Base-by-base conservation (phyloP, 345 rosid genomes). In the Aquilaria yunnanensis region DNA sequence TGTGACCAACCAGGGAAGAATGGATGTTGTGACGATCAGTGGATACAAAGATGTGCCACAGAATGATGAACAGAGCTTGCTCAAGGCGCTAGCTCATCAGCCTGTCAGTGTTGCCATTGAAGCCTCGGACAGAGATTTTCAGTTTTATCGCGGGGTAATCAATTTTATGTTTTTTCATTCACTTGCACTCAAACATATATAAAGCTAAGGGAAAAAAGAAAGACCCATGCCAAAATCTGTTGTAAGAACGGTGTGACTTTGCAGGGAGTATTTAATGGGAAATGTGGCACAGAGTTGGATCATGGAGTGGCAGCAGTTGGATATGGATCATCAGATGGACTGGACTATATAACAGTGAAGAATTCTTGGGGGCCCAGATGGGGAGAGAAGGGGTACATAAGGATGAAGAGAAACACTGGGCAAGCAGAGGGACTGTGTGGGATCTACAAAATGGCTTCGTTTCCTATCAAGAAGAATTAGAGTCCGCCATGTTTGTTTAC, bases 91-190 rank as follows among this genome's bases (percentile, higher is more conserved):
- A 14, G 89, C 92, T 32, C 78, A 82, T 59, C 95, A 89, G 74
- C 96, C 96, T 0, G 71, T 92, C 3, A 83, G 95, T 54, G 86
- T 89, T 14, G 95, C 88, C 47, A 92, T 92, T 12, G 96, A 89
- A 23, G 95, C 90, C 7, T 77, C 88, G 23, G 92, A 92, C 63
- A 62, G 89, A 62, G 83, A 75, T 32, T 89, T 92, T 74, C 95
- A 92, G 65, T 76, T 89, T 30, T 92, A 87, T 45, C 62, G 70
- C 10, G 90, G 96, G 57, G 98, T 92, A 80, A 70, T 77, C 63
- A 37, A 0, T 3, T 23, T 14, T 30, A 23, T 6, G 2, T n/a
- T 10, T 14, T 14, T 9, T 23, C 1, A 23, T 23, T 23, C 23
- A 23, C 23, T 23, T 23, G 23, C 23, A 23, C 23, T 23, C 23